Percentiles rank a stretch among this genome's conserved stretches.
phyloP scores from a whole-genome alignment of 2,329 filamentous ascomycete genomes.

The Clonostachys chloroleuca region DNA sequence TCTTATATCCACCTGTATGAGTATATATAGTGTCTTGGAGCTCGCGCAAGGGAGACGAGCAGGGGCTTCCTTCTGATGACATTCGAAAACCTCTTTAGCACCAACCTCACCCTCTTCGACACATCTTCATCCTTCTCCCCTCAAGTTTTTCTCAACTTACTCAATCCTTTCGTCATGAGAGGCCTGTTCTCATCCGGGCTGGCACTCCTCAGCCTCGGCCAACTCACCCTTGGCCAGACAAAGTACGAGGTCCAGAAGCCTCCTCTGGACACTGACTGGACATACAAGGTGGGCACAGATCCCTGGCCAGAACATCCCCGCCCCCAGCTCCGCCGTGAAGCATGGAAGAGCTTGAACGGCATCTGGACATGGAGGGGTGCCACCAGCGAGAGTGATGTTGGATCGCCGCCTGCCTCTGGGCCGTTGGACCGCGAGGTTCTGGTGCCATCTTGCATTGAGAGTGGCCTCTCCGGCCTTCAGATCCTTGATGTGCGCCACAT shows the following conservation, averaged over 20 bases:
- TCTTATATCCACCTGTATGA: no score
- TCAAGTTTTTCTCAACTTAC: no score
- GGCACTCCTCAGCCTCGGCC: neutral
- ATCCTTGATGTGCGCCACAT: conserved; percentile 31
- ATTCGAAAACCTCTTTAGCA: no score
- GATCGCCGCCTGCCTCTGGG: conserved; percentile 11
- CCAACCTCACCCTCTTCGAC: no score
- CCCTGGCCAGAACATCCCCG: conserved; percentile 55
- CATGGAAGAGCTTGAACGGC: conserved; percentile 53
- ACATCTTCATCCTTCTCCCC: no score
- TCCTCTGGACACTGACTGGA: conserved; percentile 43
- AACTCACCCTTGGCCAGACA: conserved; percentile 1
- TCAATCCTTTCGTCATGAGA: no score
- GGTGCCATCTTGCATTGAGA: conserved; percentile 37
- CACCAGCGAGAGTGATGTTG: conserved; percentile 6
- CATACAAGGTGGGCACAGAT: conserved; percentile 38
- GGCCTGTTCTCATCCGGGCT: no score
- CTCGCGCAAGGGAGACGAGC: no score
- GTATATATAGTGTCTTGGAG: no score
- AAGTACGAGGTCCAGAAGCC: conserved; percentile 26
- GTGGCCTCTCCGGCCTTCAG: conserved; percentile 44
- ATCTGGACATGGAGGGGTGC: conserved; percentile 49
- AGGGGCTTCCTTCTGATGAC: no score
- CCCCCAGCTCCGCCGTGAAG: conserved; percentile 46
- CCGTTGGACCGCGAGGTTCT: conserved; percentile 30